A percentile compares a stretch with the other conserved stretches of the same genome.
Evolutionary conservation across 345 rosid genomes (phyloP).

Genomic region (Ricinus communis): DNA sequence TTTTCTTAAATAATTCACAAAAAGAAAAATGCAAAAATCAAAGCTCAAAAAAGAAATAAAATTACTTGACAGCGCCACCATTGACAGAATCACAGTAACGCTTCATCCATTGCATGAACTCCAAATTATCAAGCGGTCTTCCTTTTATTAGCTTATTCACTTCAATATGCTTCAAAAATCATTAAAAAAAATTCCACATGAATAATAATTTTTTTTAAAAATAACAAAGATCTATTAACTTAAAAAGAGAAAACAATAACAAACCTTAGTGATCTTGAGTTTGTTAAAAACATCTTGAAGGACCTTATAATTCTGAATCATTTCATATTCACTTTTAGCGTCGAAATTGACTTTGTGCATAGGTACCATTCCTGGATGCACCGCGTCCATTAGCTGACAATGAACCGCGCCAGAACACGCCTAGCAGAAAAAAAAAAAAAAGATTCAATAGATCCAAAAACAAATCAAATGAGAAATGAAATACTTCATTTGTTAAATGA

Average conservation of each 20-base stretch:
- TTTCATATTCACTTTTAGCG: constrained; percentile 94
- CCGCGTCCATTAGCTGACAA: constrained; percentile 90
- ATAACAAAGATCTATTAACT: not conserved
- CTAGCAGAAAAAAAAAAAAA: constrained; percentile 33
- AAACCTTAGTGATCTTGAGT: constrained; percentile 90
- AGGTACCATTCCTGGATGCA: constrained; percentile 87
- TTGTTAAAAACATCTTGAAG: constrained; percentile 98
- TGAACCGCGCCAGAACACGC: constrained; percentile 93
- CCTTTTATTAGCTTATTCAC: constrained; percentile 93
- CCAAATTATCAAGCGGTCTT: constrained; percentile 94
- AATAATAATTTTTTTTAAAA: no score
- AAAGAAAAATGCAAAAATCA: not conserved
- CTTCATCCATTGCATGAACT: constrained; percentile 99
- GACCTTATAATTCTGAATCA: constrained; percentile 95
- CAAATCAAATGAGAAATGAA: not conserved
- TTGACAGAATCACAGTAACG: constrained; percentile 82
- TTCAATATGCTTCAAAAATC: constrained; percentile 61
- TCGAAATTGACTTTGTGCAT: constrained; percentile 99
- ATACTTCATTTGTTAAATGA: not conserved
- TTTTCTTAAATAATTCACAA: not conserved
- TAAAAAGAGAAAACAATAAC: not conserved
- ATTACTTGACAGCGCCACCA: constrained; percentile 58
- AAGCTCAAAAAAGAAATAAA: not conserved
- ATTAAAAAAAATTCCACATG: not conserved
- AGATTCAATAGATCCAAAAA: not conserved